Evolutionary conservation across 805 yeast species (phyloP), one percentile per base, ranked within the genome.

Genomic region (Candida yuanshanica): DNA sequence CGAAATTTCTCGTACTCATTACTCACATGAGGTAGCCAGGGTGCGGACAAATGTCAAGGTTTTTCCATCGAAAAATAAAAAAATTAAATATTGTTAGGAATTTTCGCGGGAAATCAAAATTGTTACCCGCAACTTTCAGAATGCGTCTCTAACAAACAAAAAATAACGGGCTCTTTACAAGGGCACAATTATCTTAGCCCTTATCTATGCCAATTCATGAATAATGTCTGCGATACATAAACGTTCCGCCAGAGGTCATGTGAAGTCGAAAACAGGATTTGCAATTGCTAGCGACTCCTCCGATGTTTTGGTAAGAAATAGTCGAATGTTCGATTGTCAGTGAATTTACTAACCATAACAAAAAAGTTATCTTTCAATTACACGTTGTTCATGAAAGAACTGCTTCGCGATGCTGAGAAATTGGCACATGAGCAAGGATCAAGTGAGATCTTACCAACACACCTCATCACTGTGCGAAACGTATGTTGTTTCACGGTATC

Each of bases 311-410:
- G 56, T 53, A n/a, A n/a, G n/a, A n/a, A n/a, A n/a, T n/a, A n/a
- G n/a, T n/a, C n/a, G n/a, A n/a, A n/a, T n/a, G n/a, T n/a, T n/a
- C n/a, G n/a, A n/a, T n/a, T n/a, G n/a, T n/a, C n/a, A n/a, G n/a
- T n/a, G 31, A 14, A 52, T 44, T 8, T 24, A 5, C 14, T 18
- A 12, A 10, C 7, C 27, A 38, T 27, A 31, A 41, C 42, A 17
- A 8, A 13, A 14, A 20, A 53, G 57, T 49, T 76, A 17, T 68
- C 74, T 39, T 50, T 77, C 38, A 64, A 76, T 34, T 75, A 75
- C 42, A 53, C 73, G 26, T 63, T 72, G 29, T 77, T 75, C 49
- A 44, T 76, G 39, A 59, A 62, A 26, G 48, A 66, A 56, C 27
- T 59, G 25, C 51, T 72, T 6, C 35, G 45, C 13, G 66, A 68